These are phyloP conservation scores for Chaetomium strumarium DNA, from an alignment of 2,329 filamentous ascomycete genomes.

Conservation along the genomic window DNA sequence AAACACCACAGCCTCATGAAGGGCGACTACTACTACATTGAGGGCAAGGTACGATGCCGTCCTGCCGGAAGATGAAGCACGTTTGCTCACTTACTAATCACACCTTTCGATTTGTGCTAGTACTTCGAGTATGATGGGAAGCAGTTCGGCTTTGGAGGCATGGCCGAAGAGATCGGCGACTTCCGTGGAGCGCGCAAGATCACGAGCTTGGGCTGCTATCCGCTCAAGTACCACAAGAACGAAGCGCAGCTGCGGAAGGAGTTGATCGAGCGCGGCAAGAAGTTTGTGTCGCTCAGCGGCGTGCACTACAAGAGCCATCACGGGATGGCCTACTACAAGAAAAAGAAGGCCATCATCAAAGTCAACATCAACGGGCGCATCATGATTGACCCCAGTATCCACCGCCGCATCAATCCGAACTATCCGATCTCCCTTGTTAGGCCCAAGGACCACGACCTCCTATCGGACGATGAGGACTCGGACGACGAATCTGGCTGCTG, in stretches of 20 bases:
- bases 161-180: constrained; percentile 61
- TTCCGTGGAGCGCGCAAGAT: constrained; percentile 84
- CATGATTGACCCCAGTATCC: constrained; percentile 80
- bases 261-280: constrained; percentile 75
- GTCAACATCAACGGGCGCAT: constrained; percentile 81
- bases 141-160: constrained; percentile 68
- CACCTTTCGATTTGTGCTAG: constrained; percentile 20
- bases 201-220: constrained; percentile 69
- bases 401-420: constrained; percentile 80
- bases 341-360: constrained; percentile 67
- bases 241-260: constrained; percentile 56
- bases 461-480: constrained; percentile 45
- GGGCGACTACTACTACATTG: constrained; percentile 70
- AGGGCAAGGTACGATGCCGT: constrained; percentile 47
- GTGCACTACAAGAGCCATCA: constrained; percentile 79
- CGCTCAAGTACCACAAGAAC: constrained; percentile 73
- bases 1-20: constrained; percentile 64
- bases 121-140: constrained; percentile 90
- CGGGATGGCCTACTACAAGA: constrained; percentile 79
- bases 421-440: constrained; percentile 72
- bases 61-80: not conserved
- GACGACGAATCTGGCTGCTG: constrained; percentile 37
- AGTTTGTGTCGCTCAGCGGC: constrained; percentile 73
- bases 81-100: not conserved
- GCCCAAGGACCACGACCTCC: constrained; percentile 60